Evolutionary conservation across 116 monocot species (phyloP), one percentile per base, ranked within the genome.

Genomic region (Iris pallida): DNA sequence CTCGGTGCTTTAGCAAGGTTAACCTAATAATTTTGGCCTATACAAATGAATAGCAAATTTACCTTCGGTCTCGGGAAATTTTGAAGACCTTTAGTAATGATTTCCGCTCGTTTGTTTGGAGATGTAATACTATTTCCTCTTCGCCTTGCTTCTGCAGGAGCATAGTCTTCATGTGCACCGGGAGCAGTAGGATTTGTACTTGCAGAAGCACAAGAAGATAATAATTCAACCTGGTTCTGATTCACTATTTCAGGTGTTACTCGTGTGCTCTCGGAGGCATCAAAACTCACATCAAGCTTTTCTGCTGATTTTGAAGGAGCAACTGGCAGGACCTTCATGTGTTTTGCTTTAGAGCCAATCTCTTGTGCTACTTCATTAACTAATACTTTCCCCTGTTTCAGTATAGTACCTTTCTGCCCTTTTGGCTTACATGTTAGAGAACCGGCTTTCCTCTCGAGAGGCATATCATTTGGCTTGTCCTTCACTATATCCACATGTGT

Each of bases 161-260:
- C 63, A 41, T 47, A 69, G 16, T 54, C 70, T 59, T 46, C 66
- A 53, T 14, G 20, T 64, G 75, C 67, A 70, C 64, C 71, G 53
- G 76, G 52, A 73, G 40, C 19, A 16, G 57, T 73, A 5, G 59
- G 81, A 69, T 71, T 79, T 43, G 69, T 79, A 66, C 85, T 71
- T 53, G 77, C 88, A 52, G 90, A 94, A 62, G 66, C 82, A 83
- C 87, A 85, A 8, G 90, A 90, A 55, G 94, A 90, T 62, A 82
- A 17, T 56, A 68, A 63, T 30, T 70, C 71, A 52, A 53, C 70
- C 47, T 66, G 14, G 42, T 68, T 62, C 7, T 57, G 60, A 64
- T 63, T 65, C 63, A 20, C 15, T 66, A 19, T 76, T 73, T 66
- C 60, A 53, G 47, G 47, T 8, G 15, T 18, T 72, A 57, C 47